These are phyloP conservation scores for Aurifilum marmelostoma DNA, from an alignment of 2,329 filamentous ascomycete genomes.

Conservation along the genomic window DNA sequence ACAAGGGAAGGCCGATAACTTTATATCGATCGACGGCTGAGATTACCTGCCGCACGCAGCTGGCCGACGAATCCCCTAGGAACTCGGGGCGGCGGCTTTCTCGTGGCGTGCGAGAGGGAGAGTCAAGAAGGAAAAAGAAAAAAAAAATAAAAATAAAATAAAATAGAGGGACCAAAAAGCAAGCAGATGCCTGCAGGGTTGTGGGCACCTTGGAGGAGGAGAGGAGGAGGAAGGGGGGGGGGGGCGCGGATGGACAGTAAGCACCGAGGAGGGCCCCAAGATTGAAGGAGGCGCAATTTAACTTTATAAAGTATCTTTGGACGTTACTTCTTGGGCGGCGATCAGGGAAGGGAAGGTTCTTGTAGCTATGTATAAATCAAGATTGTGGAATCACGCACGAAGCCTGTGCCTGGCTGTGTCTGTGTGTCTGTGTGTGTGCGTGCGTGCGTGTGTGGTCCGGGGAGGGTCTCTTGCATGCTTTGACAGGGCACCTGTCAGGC, in stretches of 20 bases:
- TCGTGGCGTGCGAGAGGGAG: background rate
- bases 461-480: background rate
- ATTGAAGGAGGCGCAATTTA: constrained; percentile 1
- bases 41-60: background rate
- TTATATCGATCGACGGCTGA: background rate
- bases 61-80: background rate
- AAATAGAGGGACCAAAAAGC: background rate
- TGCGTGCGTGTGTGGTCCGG: background rate
- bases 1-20: background rate
- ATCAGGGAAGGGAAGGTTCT: background rate
- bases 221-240: no score
- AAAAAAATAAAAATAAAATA: background rate
- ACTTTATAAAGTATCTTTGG: background rate
- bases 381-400: background rate
- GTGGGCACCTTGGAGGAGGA: background rate
- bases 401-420: no score
- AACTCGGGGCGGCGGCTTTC: background rate
- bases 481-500: background rate
- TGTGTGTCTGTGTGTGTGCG: background rate
- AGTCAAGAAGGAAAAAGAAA: background rate
- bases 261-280: background rate
- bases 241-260: background rate
- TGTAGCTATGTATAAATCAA: background rate
- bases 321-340: background rate
- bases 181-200: no score